Percentiles rank a stretch among this genome's conserved stretches.
phyloP scores from a whole-genome alignment of 495 filamentous ascomycete species.

The Parathielavia hyrcaniae region DNA sequence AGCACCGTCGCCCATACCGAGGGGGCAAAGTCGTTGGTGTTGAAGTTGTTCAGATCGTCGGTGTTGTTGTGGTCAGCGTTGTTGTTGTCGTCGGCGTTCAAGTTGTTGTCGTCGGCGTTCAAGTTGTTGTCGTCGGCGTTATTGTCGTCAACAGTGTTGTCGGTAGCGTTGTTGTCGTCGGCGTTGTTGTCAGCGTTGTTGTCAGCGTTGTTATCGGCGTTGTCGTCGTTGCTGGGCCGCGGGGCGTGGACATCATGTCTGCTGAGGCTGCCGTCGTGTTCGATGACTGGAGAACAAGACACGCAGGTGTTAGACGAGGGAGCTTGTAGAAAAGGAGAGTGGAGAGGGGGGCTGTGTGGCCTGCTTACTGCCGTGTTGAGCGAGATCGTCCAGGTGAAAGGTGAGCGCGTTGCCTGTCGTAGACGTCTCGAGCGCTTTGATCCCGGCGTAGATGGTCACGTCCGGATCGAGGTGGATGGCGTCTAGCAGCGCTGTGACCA shows the following conservation, averaged over 20 bases:
- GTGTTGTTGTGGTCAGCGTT: no score
- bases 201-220: no score
- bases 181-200: no score
- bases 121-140: no score
- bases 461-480: constrained; percentile 28
- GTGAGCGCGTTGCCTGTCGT: constrained; percentile 26
- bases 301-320: not conserved
- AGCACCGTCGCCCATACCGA: constrained; percentile 22
- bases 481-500: constrained; percentile 23
- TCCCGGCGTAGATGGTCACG: constrained; percentile 20
- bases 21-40: constrained; percentile 22
- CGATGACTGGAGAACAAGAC: constrained; percentile 20
- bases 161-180: no score
- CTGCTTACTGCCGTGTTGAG: constrained; percentile 23
- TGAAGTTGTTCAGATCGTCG: no score
- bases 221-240: constrained; percentile 27
- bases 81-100: no score
- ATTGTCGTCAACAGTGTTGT: no score
- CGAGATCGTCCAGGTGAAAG: constrained; percentile 30
- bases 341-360: not conserved
- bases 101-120: no score
- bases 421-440: constrained; percentile 25
- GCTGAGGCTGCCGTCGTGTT: constrained; percentile 32
- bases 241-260: constrained; percentile 19
- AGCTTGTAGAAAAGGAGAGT: not conserved